Percentiles rank a stretch among this genome's conserved stretches.
These are phyloP conservation scores for Serendipita sp. DNA, from an alignment of 768 basidiomycete genomes.

Conservation along the genomic window DNA sequence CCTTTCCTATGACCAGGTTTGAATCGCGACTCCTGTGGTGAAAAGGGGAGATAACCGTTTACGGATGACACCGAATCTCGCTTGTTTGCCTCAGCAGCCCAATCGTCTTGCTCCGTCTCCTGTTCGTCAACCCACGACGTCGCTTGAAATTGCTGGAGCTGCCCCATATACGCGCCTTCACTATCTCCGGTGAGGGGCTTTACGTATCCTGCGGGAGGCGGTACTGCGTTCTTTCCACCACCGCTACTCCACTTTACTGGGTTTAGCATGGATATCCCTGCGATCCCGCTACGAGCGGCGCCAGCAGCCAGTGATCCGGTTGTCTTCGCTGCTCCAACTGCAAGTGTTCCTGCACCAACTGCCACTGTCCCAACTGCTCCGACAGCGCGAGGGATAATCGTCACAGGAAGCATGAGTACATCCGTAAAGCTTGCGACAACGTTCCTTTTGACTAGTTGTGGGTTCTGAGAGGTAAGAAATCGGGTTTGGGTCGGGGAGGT, in stretches of 20 bases:
- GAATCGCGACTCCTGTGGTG: background rate
- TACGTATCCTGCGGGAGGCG: background rate
- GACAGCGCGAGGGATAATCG: constrained; percentile 78
- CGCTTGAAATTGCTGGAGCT: constrained; percentile 5
- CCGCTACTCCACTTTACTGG: constrained; percentile 61
- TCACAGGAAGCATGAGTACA: constrained; percentile 80
- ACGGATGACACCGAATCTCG: background rate
- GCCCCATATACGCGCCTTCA: background rate
- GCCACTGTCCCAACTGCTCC: constrained; percentile 18
- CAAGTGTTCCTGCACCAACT: constrained; percentile 14
- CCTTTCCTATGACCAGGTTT: background rate
- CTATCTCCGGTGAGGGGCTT: constrained; percentile 4
- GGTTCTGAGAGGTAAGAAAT: constrained; percentile 75
- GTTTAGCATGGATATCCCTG: constrained; percentile 79
- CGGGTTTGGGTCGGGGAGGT: constrained; percentile 25
- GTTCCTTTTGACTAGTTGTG: constrained; percentile 81
- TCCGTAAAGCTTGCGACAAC: constrained; percentile 86
- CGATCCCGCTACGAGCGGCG: constrained; percentile 33
- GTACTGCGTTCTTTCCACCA: constrained; percentile 20
- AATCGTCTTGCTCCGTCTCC: constrained; percentile 11
- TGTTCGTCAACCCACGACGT: constrained; percentile 13
- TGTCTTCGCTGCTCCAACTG: constrained; percentile 43
- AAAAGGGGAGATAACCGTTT: background rate
- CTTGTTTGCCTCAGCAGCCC: background rate
- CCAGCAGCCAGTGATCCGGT: background rate